Evolutionary conservation across 306 rosid species (phyloP).

Genomic region (Rosa multiflora): DNA sequence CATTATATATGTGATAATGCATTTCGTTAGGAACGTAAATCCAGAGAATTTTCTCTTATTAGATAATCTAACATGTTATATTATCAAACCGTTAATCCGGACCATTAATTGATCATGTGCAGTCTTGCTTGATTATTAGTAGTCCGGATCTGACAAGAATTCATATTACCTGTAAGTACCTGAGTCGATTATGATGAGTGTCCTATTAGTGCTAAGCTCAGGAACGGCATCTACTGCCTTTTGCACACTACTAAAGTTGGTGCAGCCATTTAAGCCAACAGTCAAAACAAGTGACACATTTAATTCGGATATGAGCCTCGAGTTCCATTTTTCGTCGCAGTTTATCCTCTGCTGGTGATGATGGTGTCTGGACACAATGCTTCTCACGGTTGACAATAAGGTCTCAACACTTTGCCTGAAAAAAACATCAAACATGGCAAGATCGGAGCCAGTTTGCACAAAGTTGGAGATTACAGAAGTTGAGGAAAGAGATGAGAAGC

Average conservation of each 20-base stretch:
- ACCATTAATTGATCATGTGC: neutral
- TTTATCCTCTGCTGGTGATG: slow-evolving; percentile 17
- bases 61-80: neutral
- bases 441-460: slow-evolving; percentile 23
- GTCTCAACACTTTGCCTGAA: slow-evolving; percentile 40
- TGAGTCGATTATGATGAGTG: slow-evolving; percentile 56
- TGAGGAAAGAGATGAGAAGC: slow-evolving; percentile 25
- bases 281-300: slow-evolving; percentile 55
- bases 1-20: neutral
- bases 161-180: slow-evolving; percentile 41
- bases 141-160: neutral
- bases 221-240: slow-evolving; percentile 75
- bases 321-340: slow-evolving; percentile 49
- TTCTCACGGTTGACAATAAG: slow-evolving; percentile 36
- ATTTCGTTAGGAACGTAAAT: neutral
- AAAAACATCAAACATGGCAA: slow-evolving; percentile 30
- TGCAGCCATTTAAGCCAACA: slow-evolving; percentile 57
- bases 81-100: neutral
- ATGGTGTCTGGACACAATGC: slow-evolving; percentile 29
- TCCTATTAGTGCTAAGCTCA: slow-evolving; percentile 41
- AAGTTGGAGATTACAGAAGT: slow-evolving; percentile 4
- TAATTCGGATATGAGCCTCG: slow-evolving; percentile 39
- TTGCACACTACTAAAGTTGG: slow-evolving; percentile 66
- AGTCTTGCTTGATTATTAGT: neutral
- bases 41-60: neutral